A percentile compares a stretch with the other conserved stretches of the same genome.
phyloP scores from a whole-genome alignment of 1,284 basidiomycete genomes.

The Ceratobasidium sp. region DNA sequence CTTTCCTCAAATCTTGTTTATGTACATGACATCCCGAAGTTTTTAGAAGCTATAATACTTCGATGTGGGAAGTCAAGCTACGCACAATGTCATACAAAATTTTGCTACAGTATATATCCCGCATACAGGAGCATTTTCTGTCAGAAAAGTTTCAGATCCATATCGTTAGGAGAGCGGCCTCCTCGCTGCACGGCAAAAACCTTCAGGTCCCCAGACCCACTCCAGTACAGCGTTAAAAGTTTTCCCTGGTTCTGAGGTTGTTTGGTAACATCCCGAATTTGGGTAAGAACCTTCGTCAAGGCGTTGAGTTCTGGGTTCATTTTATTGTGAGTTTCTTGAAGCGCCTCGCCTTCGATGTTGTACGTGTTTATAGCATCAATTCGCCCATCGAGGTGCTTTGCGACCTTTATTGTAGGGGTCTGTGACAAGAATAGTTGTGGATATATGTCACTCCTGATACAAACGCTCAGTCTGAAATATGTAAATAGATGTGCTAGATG shows the following conservation, averaged over 20 bases:
- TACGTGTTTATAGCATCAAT: constrained; percentile 15
- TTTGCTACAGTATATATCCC: background rate
- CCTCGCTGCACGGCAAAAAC: background rate
- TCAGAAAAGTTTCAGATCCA: background rate
- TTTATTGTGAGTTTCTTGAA: constrained; percentile 1
- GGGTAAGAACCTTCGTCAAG: background rate
- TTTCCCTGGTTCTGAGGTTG: background rate
- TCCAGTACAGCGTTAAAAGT: constrained; percentile 20
- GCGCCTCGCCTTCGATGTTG: background rate
- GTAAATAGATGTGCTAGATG: background rate
- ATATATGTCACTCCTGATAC: constrained; percentile 29
- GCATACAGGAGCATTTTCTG: background rate
- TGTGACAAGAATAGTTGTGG: constrained; percentile 32
- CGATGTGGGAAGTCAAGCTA: too few relatives aligned
- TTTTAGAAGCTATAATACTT: too few relatives aligned
- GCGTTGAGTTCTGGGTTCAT: constrained; percentile 13
- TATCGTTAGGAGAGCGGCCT: background rate
- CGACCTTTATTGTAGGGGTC: constrained; percentile 18
- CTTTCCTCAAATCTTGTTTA: too few relatives aligned
- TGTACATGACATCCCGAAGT: too few relatives aligned
- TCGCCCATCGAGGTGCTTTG: constrained; percentile 26
- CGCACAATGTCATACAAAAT: background rate
- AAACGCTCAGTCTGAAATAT: background rate
- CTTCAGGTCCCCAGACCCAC: constrained; percentile 20
- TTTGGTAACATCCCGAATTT: constrained; percentile 4